phyloP scores from a whole-genome alignment of 805 yeast genomes.

The Candida adriatica region DNA sequence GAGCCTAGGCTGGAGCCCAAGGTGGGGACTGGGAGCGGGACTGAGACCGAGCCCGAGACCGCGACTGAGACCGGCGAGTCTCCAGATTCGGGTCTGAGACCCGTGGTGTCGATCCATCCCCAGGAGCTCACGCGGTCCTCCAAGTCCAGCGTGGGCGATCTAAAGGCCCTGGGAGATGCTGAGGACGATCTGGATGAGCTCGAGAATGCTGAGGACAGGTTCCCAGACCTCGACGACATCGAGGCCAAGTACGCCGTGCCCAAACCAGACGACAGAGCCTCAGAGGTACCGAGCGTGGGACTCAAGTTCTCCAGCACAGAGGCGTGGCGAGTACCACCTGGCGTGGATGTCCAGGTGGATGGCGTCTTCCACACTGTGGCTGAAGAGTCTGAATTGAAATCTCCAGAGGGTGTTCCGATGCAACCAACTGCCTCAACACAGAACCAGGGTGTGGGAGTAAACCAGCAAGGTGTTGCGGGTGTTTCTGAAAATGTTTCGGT shows the following conservation, averaged over 20 bases:
- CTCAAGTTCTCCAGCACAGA: slow-evolving; percentile 15
- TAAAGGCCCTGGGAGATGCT: slow-evolving; percentile 6
- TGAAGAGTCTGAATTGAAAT: no score
- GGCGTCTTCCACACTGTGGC: slow-evolving; percentile 18
- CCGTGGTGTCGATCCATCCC: slow-evolving; percentile 9
- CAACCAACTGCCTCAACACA: no score
- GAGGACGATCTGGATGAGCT: slow-evolving; percentile 15
- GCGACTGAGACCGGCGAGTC: neutral
- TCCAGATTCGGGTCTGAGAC: slow-evolving; percentile 1
- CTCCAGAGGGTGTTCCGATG: neutral
- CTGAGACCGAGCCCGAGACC: neutral
- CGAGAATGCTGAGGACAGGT: slow-evolving; percentile 43
- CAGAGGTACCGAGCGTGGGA: neutral
- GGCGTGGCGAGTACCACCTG: slow-evolving; percentile 16
- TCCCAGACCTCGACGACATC: slow-evolving; percentile 39
- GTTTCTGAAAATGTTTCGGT: no score
- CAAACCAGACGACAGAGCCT: neutral
- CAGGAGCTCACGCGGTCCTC: slow-evolving; percentile 18
- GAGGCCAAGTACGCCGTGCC: no score
- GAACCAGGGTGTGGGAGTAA: no score
- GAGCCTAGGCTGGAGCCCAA: slow-evolving; percentile 1
- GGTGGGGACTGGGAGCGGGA: no score
- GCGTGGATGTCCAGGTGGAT: slow-evolving; percentile 8
- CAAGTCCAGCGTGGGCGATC: slow-evolving; percentile 22
- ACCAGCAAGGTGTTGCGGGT: no score